These are phyloP conservation scores for Gaertneriomyces sp. DNA, from an alignment of 192 early-diverging fungal species.

Conservation along the genomic window DNA sequence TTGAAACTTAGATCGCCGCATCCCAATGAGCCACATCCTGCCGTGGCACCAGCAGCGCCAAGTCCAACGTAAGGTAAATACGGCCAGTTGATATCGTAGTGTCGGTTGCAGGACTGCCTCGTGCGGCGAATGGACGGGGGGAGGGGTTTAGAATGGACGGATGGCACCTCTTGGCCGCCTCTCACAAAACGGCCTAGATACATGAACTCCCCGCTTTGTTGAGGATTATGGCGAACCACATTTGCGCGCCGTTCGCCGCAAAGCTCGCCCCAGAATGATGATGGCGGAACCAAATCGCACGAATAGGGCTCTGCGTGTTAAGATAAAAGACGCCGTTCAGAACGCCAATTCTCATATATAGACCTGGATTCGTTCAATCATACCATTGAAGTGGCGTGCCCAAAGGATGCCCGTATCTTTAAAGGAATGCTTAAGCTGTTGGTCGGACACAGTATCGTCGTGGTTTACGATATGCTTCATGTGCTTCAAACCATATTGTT, in stretches of 20 bases:
- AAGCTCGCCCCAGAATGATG: conserved; percentile 2
- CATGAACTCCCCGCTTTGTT: not conserved
- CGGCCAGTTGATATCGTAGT: not conserved
- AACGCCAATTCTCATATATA: not conserved
- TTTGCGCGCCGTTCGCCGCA: not conserved
- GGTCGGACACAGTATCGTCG: conserved; percentile 52
- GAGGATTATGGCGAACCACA: no score
- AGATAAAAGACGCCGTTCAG: not conserved
- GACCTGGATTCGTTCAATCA: not conserved
- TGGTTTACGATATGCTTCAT: conserved; percentile 56
- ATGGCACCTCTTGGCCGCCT: conserved; percentile 2
- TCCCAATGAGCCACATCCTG: not conserved
- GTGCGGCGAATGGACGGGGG: not conserved
- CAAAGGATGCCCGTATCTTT: conserved; percentile 44
- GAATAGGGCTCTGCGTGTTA: not conserved
- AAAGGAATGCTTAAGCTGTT: conserved; percentile 42
- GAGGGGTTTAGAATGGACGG: not conserved
- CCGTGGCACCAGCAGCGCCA: not conserved
- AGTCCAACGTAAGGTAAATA: conserved; percentile 1
- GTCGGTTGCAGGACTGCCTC: not conserved
- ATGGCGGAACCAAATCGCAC: not conserved
- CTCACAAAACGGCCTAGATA: not conserved
- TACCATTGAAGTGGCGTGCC: conserved; percentile 40
- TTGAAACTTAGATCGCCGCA: not conserved
- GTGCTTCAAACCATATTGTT: conserved; percentile 45